Conservation (phyloP, 2,329 filamentous ascomycete species). For the Blastomyces emzantsi region DNA sequence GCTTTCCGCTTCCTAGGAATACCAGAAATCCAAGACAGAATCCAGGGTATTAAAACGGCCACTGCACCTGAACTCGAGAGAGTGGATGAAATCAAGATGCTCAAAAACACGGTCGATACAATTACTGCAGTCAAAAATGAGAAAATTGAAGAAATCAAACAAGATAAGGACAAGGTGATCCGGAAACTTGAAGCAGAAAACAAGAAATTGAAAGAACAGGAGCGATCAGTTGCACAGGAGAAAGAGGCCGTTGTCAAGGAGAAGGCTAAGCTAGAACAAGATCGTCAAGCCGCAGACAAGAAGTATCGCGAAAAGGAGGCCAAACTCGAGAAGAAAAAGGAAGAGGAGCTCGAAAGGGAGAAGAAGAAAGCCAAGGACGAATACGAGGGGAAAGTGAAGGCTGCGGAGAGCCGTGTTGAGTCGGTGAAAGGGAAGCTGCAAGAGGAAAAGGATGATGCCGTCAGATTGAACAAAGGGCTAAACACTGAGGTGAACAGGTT, state of each 20-base stretch:
- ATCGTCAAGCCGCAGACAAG: neutral
- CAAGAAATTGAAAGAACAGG: constrained; percentile 1
- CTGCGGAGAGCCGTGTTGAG: neutral
- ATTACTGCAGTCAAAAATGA: neutral
- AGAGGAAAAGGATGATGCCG: neutral
- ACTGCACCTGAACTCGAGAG: neutral
- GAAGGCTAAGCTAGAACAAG: neutral
- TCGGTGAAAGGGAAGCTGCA: neutral
- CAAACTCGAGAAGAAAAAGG: neutral
- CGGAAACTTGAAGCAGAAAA: neutral
- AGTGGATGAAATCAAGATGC: neutral
- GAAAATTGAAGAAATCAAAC: neutral
- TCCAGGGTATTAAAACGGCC: neutral
- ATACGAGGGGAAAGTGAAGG: neutral
- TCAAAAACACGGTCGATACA: neutral
- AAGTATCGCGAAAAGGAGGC: neutral
- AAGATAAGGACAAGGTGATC: neutral
- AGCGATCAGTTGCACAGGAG: neutral
- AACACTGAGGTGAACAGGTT: neutral
- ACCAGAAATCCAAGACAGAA: neutral
- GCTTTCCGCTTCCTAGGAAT: neutral
- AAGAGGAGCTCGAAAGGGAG: neutral
- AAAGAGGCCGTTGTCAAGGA: neutral
- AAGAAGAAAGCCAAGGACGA: neutral
- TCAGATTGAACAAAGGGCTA: neutral